A percentile compares a stretch with the other conserved stretches of the same genome.
phyloP scores from a whole-genome alignment of 306 rosid species.

The Rosa rugosa region DNA sequence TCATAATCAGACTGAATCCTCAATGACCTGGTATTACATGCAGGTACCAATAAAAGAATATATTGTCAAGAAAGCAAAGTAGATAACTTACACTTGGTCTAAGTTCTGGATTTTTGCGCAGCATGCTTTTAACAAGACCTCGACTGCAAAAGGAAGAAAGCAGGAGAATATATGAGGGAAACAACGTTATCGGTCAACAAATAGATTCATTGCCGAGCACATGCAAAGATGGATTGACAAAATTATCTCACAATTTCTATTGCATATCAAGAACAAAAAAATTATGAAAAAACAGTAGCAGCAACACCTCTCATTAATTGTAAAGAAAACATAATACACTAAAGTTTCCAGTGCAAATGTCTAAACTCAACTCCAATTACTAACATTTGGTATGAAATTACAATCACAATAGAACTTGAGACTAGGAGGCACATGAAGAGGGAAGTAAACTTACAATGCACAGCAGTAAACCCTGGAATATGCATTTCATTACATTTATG shows the following conservation, averaged over 20 bases:
- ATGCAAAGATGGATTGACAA: not conserved
- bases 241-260: not conserved
- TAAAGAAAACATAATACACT: not conserved
- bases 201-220: not conserved
- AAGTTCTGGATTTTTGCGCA: conserved; percentile 94
- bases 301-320: not conserved
- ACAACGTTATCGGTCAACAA: not conserved
- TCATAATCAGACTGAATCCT: too few relatives aligned
- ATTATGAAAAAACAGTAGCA: not conserved
- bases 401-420: not conserved
- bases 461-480: conserved; percentile 83
- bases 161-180: conserved; percentile 28
- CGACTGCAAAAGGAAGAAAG: conserved; percentile 58
- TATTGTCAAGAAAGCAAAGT: too few relatives aligned
- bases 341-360: not conserved
- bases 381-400: not conserved
- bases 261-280: not conserved
- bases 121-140: conserved; percentile 91
- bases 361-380: not conserved
- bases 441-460: conserved; percentile 70
- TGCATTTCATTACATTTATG: conserved; percentile 19
- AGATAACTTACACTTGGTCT: conserved; percentile 87
- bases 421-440: not conserved
- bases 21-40: too few relatives aligned
- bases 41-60: too few relatives aligned